phyloP scores from a whole-genome alignment of 805 yeast genomes.

The Nakazawaea siamensis region DNA sequence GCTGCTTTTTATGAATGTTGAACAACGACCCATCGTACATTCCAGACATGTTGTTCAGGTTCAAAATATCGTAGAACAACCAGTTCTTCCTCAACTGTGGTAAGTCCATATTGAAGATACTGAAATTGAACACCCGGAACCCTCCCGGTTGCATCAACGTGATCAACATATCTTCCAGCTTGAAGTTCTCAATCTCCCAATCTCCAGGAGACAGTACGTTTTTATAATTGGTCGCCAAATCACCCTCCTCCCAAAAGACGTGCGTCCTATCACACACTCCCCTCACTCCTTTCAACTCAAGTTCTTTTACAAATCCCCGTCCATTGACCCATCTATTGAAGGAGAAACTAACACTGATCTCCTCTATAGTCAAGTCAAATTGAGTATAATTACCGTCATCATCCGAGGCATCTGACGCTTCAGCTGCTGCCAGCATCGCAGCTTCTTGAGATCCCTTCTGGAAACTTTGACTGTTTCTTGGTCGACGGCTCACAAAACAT shows the following conservation, averaged over 20 bases:
- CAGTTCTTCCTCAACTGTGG: conserved; percentile 83
- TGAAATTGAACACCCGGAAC: conserved; percentile 78
- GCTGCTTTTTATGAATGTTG: conserved; percentile 77
- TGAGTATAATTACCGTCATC: conserved; percentile 97
- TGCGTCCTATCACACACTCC: conserved; percentile 92
- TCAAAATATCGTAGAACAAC: conserved; percentile 81
- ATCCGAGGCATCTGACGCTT: conserved; percentile 16
- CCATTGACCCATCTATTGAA: conserved; percentile 87
- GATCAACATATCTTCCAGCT: conserved; percentile 77
- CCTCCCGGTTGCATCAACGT: conserved; percentile 75
- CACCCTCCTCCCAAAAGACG: conserved; percentile 74
- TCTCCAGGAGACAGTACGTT: conserved; percentile 78
- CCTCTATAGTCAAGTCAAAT: conserved; percentile 84
- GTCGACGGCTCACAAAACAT: conserved; percentile 81
- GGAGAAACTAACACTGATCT: conserved; percentile 71
- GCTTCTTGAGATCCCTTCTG: conserved; percentile 67
- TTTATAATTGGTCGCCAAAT: conserved; percentile 75
- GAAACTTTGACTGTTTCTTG: conserved; percentile 41
- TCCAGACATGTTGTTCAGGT: conserved; percentile 81
- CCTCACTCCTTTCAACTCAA: conserved; percentile 76
- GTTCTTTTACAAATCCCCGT: conserved; percentile 72
- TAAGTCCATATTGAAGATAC: conserved; percentile 80
- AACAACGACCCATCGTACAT: conserved; percentile 89
- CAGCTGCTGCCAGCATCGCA: conserved; percentile 51
- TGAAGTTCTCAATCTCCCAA: conserved; percentile 80